A percentile compares a stretch with the other conserved stretches of the same genome.
Conservation (phyloP, 2,329 filamentous ascomycete species). For the Dichotomopilus funicola region DNA sequence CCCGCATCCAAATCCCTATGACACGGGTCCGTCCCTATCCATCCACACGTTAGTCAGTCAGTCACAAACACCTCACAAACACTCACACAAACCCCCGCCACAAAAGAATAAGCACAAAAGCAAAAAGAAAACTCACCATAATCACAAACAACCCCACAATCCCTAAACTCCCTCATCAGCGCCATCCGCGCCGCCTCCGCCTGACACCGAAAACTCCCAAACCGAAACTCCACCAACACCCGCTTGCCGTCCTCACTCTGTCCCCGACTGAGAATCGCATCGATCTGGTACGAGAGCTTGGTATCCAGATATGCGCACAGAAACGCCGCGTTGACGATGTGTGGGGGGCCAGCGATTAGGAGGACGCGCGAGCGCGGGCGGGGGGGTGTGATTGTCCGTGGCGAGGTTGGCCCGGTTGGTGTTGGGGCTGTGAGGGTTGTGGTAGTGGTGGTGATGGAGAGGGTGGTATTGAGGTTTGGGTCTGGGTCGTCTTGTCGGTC, state of each 20-base stretch:
- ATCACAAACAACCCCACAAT: slow-evolving; percentile 16
- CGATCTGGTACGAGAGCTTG: slow-evolving; percentile 43
- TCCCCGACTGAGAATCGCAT: slow-evolving; percentile 29
- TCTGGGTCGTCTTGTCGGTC: slow-evolving; percentile 20
- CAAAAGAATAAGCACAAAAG: too few species aligned
- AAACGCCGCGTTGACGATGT: slow-evolving; percentile 37
- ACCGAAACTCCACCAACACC: slow-evolving; percentile 39
- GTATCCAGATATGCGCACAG: slow-evolving; percentile 37
- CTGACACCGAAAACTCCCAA: slow-evolving; percentile 51
- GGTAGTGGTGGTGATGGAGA: too few species aligned
- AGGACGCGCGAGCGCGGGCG: slow-evolving; percentile 40
- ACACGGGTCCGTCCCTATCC: slow-evolving; percentile 5
- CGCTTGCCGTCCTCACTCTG: background rate
- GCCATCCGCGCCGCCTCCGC: slow-evolving; percentile 40
- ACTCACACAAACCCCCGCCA: too few species aligned
- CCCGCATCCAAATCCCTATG: background rate
- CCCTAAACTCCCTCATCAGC: slow-evolving; percentile 24
- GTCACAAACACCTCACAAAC: background rate
- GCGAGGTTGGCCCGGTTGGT: too few species aligned
- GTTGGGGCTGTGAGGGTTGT: too few species aligned
- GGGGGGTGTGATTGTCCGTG: too few species aligned
- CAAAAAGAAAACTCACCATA: slow-evolving; percentile 17
- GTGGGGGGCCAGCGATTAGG: slow-evolving; percentile 40
- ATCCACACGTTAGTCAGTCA: background rate
- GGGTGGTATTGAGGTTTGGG: too few species aligned